Conservation (phyloP, 768 basidiomycete species). For the Boletellus emodensis region DNA sequence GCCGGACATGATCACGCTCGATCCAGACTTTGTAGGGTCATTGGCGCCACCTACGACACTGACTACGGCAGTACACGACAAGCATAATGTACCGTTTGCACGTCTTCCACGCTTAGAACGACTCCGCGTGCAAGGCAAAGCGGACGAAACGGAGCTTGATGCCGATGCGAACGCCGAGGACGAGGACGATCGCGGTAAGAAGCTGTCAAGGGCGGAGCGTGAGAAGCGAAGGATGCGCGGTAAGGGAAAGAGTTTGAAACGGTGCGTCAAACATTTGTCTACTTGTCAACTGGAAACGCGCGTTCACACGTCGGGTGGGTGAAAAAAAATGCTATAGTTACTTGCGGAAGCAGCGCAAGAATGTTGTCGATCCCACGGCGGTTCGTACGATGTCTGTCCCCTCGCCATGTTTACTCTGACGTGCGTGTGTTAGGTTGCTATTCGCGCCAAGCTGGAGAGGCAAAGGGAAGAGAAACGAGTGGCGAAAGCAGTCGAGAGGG, state of each 20-base stretch:
- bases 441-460: slow-evolving; percentile 63
- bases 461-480: slow-evolving; percentile 44
- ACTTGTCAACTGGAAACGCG: too few relatives aligned
- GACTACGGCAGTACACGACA: slow-evolving; percentile 46
- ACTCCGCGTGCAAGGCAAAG: slow-evolving; percentile 61
- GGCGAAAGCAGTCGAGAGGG: slow-evolving; percentile 34
- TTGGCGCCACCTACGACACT: slow-evolving; percentile 59
- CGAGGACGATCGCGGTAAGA: slow-evolving; percentile 32
- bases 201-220: slow-evolving; percentile 25
- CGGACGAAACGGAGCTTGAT: slow-evolving; percentile 59
- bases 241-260: slow-evolving; percentile 80
- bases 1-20: slow-evolving; percentile 87
- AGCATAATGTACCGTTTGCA: slow-evolving; percentile 55
- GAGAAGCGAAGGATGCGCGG: slow-evolving; percentile 85
- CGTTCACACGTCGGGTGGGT: not conserved
- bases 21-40: slow-evolving; percentile 71
- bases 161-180: slow-evolving; percentile 34
- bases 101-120: slow-evolving; percentile 73
- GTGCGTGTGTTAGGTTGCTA: slow-evolving; percentile 40
- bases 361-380: slow-evolving; percentile 82
- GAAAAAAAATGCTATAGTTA: slow-evolving; percentile 36
- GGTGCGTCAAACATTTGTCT: slow-evolving; percentile 35
- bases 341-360: slow-evolving; percentile 89
- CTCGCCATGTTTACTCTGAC: not conserved
- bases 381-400: slow-evolving; percentile 36